Percentiles rank a stretch among this genome's conserved stretches.
phyloP scores from a whole-genome alignment of 75 land plant species.

The Azolla pinnata region DNA sequence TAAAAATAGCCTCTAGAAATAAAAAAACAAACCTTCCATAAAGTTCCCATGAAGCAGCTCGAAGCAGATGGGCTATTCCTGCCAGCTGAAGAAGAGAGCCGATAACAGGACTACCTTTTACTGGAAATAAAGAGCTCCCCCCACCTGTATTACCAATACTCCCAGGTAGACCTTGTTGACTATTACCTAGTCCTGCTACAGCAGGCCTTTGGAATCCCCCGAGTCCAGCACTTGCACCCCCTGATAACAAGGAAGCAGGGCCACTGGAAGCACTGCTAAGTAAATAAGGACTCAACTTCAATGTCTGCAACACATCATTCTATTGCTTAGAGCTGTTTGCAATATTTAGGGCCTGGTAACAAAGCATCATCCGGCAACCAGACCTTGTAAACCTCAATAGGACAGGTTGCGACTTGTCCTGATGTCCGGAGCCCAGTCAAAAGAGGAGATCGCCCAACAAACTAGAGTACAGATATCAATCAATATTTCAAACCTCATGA shows the following conservation, averaged over 20 bases:
- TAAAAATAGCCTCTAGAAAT: neutral
- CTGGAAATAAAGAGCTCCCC: neutral
- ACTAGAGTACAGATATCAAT: conserved; percentile 43
- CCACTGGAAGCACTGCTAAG: conserved; percentile 44
- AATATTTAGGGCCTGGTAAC: too few species aligned
- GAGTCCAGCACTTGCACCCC: conserved; percentile 46
- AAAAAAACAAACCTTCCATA: conserved; percentile 61
- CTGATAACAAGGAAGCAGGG: conserved; percentile 19
- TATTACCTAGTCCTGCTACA: conserved; percentile 21
- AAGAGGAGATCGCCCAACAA: conserved; percentile 62
- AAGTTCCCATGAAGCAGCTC: conserved; percentile 90
- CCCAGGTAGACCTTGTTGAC: neutral
- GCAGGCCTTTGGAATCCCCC: conserved; percentile 23
- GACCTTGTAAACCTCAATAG: conserved; percentile 72
- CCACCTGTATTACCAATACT: neutral
- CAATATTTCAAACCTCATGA: too few species aligned
- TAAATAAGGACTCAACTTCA: conserved; percentile 48
- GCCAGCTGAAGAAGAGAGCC: conserved; percentile 55
- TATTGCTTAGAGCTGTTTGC: too few species aligned
- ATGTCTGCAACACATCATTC: conserved; percentile 31
- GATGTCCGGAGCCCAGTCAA: conserved; percentile 69
- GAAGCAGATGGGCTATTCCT: conserved; percentile 76
- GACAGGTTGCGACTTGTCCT: conserved; percentile 57
- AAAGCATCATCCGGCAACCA: neutral
- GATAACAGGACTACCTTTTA: conserved; percentile 38